phyloP scores from a whole-genome alignment of 495 filamentous ascomycete species.

The Astrothelium macrocarpum region DNA sequence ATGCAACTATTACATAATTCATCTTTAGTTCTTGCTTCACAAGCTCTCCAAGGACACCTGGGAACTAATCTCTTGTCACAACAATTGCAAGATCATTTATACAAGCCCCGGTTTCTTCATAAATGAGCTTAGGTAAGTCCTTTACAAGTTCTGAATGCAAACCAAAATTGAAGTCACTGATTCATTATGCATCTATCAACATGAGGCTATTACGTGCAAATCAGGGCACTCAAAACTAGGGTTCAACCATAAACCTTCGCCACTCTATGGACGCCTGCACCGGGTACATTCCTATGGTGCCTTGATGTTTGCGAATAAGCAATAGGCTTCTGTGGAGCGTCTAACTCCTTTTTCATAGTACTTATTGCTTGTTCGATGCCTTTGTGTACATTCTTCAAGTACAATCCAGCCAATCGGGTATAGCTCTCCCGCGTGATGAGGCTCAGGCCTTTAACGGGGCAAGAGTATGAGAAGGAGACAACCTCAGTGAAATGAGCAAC shows the following conservation, averaged over 20 bases:
- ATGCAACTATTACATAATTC: too few relatives aligned
- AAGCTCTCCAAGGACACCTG: too few relatives aligned
- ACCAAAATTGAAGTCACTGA: too few relatives aligned
- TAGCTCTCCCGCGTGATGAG: neutral
- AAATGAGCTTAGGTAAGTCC: too few relatives aligned
- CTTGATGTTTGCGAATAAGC: neutral
- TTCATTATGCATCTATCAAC: neutral
- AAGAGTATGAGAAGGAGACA: neutral
- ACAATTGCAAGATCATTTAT: too few relatives aligned
- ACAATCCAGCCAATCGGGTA: neutral
- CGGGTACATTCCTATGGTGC: neutral
- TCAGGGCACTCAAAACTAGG: too few relatives aligned
- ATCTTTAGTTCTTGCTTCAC: too few relatives aligned
- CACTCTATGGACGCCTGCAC: neutral
- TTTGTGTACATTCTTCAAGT: slow-evolving; percentile 2
- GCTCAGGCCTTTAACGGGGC: neutral
- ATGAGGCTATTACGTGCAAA: too few relatives aligned
- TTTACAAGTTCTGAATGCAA: too few relatives aligned
- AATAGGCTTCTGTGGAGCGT: neutral
- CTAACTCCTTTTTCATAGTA: neutral
- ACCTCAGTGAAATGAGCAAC: slow-evolving; percentile 1
- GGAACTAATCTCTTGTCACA: too few relatives aligned
- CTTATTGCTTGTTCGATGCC: neutral
- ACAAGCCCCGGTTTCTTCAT: too few relatives aligned
- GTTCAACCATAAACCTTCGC: neutral